Percentiles rank a stretch among this genome's conserved stretches.
Conservation (phyloP, 306 rosid species). For the Quercus ilex region DNA sequence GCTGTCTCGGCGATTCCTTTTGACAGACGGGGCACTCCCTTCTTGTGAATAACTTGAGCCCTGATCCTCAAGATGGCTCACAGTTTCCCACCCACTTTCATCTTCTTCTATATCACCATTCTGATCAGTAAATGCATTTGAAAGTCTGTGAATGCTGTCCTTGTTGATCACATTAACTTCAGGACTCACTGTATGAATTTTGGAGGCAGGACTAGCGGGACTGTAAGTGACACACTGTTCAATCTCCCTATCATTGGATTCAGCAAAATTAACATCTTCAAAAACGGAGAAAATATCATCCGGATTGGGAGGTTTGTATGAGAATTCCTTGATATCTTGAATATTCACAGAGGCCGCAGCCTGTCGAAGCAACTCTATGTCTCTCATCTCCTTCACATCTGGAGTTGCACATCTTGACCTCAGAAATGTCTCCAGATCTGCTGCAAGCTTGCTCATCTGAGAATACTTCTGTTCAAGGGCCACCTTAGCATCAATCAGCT, state of each 20-base stretch:
- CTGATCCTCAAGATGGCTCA: constrained; percentile 85
- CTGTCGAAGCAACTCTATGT: constrained; percentile 53
- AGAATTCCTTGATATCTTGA: constrained; percentile 62
- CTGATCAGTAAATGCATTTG: constrained; percentile 42
- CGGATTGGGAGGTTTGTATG: constrained; percentile 67
- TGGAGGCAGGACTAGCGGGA: constrained; percentile 65
- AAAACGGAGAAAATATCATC: constrained; percentile 75
- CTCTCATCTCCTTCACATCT: constrained; percentile 65
- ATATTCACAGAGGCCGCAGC: constrained; percentile 61
- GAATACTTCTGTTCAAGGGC: constrained; percentile 85
- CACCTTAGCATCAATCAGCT: constrained; percentile 86
- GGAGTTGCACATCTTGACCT: constrained; percentile 37
- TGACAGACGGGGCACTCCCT: constrained; percentile 61
- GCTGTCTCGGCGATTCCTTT: constrained; percentile 53
- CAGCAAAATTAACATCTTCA: constrained; percentile 62
- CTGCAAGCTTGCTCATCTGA: constrained; percentile 76
- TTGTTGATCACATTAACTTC: constrained; percentile 42
- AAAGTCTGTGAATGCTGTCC: constrained; percentile 43
- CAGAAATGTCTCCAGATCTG: constrained; percentile 59
- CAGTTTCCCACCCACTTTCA: constrained; percentile 99
- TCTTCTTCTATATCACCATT: constrained; percentile 73
- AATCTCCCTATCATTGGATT: constrained; percentile 62
- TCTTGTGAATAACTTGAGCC: constrained; percentile 79
- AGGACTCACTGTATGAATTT: constrained; percentile 68
- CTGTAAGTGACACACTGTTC: constrained; percentile 62